Percentiles rank a stretch among this genome's conserved stretches.
Conservation (phyloP, 176 grass and related monocot genomes). For the Hordeum marinum region DNA sequence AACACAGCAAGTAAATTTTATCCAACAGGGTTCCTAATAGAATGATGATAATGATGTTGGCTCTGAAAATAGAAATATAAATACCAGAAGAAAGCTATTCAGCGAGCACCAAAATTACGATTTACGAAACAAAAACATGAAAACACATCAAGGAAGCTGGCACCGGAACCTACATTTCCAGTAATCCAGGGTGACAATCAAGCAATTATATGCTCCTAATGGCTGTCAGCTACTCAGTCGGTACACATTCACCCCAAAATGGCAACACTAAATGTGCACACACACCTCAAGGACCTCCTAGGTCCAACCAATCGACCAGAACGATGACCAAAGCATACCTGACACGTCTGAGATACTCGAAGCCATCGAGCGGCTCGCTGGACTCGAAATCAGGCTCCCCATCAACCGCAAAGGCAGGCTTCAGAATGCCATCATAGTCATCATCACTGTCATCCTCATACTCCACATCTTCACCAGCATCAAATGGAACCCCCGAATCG, state of each 20-base stretch:
- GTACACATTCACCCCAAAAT: background rate
- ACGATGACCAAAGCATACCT: slow-evolving; percentile 32
- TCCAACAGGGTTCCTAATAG: background rate
- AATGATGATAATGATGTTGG: background rate
- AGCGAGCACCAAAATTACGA: background rate
- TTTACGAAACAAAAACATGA: background rate
- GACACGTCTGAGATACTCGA: slow-evolving; percentile 92
- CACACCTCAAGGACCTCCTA: background rate
- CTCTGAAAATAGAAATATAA: background rate
- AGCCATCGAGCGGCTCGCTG: slow-evolving; percentile 67
- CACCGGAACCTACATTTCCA: background rate
- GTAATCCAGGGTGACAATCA: background rate
- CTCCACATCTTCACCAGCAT: slow-evolving; percentile 27
- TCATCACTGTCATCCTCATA: slow-evolving; percentile 54
- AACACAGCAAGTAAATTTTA: background rate
- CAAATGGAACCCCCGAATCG: background rate
- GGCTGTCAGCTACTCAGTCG: background rate
- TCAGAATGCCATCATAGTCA: slow-evolving; percentile 66
- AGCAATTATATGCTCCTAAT: background rate
- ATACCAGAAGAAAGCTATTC: background rate
- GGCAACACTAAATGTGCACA: background rate
- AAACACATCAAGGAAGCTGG: background rate
- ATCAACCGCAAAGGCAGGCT: slow-evolving; percentile 69
- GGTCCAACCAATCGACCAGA: background rate
- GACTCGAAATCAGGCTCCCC: slow-evolving; percentile 95